Conservation (phyloP, 176 grass and related monocot species). For the Hsuehochloa calcarea region DNA sequence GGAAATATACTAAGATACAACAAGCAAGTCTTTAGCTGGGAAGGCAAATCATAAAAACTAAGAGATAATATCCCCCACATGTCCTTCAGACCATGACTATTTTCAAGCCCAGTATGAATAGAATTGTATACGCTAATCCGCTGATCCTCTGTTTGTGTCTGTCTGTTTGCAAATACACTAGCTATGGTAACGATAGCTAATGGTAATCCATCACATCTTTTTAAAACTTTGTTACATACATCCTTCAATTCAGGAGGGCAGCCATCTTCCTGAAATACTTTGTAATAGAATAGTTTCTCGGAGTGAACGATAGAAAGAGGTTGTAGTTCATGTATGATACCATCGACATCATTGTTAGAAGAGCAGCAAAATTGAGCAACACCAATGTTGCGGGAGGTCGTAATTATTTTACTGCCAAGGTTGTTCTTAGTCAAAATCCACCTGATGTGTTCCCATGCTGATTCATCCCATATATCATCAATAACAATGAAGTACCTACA, state of each 20-base stretch:
- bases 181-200: neutral
- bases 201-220: neutral
- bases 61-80: conserved; percentile 1
- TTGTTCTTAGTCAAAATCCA: neutral
- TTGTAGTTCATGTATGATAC: neutral
- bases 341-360: neutral
- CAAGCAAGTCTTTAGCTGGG: neutral
- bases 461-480: conserved; percentile 27
- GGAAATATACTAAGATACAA: conserved; percentile 5
- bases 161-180: neutral
- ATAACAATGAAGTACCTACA: neutral
- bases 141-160: neutral
- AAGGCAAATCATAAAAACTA: neutral
- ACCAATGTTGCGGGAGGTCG: neutral
- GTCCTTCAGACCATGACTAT: neutral
- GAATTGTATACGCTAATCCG: neutral
- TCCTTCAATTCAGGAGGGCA: neutral
- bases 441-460: neutral
- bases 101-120: neutral
- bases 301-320: neutral
- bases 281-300: neutral
- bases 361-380: neutral
- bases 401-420: conserved; percentile 15
- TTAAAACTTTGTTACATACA: neutral
- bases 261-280: neutral